Conservation (phyloP, 805 yeast species). For the Candida golubevii region DNA sequence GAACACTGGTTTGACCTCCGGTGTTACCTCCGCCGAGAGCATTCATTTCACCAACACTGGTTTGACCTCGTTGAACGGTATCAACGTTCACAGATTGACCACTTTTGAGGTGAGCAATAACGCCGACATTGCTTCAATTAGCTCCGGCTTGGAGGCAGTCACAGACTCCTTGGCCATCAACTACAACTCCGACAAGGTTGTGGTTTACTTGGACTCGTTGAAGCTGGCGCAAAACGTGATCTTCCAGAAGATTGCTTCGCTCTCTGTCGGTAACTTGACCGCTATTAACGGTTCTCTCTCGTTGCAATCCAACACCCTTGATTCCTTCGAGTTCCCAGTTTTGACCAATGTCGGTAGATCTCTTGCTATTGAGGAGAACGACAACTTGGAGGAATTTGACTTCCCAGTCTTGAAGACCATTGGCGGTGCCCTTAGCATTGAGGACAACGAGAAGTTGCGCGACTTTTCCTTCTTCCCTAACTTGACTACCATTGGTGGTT, state of each 20-base stretch:
- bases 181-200: constrained; percentile 76
- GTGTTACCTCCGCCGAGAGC: constrained; percentile 69
- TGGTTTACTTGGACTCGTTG: constrained; percentile 64
- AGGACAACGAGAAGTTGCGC: constrained; percentile 74
- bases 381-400: constrained; percentile 61
- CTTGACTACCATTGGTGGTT: constrained; percentile 79
- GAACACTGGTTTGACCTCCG: constrained; percentile 58
- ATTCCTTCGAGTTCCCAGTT: constrained; percentile 48
- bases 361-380: constrained; percentile 70
- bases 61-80: constrained; percentile 64
- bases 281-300: constrained; percentile 78
- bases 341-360: constrained; percentile 74
- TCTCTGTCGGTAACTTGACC: constrained; percentile 65
- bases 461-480: constrained; percentile 69
- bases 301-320: constrained; percentile 67
- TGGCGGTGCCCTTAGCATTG: constrained; percentile 91
- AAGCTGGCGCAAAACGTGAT: constrained; percentile 84
- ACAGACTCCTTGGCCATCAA: constrained; percentile 74
- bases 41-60: constrained; percentile 72
- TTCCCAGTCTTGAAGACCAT: constrained; percentile 66
- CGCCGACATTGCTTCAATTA: constrained; percentile 64
- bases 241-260: constrained; percentile 72
- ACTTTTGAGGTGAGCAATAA: constrained; percentile 88
- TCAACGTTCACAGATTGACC: constrained; percentile 44
- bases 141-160: constrained; percentile 70